Evolutionary conservation across 176 grass and related monocot genomes (phyloP).

Genomic region (Musa schizocarpa): DNA sequence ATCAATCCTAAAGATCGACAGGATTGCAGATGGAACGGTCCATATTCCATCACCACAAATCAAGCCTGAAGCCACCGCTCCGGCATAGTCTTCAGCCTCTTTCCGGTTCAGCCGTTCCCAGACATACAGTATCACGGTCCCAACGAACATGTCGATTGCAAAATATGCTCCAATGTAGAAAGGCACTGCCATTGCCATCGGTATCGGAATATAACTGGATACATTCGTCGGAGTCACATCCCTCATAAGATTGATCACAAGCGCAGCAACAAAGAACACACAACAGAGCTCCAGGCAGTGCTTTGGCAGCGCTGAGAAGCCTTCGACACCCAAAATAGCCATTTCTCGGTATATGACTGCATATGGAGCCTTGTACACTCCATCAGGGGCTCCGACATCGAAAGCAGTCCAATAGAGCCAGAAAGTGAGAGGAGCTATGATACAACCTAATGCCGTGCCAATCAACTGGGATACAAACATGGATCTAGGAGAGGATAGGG

Average conservation of each 20-base stretch:
- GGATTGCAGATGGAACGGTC: conserved; percentile 61
- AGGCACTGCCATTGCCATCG: conserved; percentile 82
- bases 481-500: conserved; percentile 65
- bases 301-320: conserved; percentile 58
- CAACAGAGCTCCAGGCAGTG: conserved; percentile 63
- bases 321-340: conserved; percentile 66
- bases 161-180: conserved; percentile 94
- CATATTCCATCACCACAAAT: conserved; percentile 92
- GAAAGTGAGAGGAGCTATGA: conserved; percentile 77
- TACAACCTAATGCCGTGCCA: conserved; percentile 60
- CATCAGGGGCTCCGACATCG: conserved; percentile 59
- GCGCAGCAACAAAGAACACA: conserved; percentile 44
- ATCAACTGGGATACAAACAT: conserved; percentile 89
- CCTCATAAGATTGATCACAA: conserved; percentile 50
- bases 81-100: conserved; percentile 56
- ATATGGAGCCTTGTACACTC: conserved; percentile 83
- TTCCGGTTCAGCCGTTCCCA: conserved; percentile 63
- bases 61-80: conserved; percentile 64
- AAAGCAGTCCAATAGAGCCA: conserved; percentile 83
- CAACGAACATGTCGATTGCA: conserved; percentile 81
- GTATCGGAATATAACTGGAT: conserved; percentile 61
- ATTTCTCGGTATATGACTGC: conserved; percentile 76
- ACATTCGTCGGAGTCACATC: conserved; percentile 40
- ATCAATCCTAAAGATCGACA: conserved; percentile 65
- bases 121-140: conserved; percentile 55